Conservation (phyloP, 495 filamentous ascomycete species). For the Penicillium nucicola region DNA sequence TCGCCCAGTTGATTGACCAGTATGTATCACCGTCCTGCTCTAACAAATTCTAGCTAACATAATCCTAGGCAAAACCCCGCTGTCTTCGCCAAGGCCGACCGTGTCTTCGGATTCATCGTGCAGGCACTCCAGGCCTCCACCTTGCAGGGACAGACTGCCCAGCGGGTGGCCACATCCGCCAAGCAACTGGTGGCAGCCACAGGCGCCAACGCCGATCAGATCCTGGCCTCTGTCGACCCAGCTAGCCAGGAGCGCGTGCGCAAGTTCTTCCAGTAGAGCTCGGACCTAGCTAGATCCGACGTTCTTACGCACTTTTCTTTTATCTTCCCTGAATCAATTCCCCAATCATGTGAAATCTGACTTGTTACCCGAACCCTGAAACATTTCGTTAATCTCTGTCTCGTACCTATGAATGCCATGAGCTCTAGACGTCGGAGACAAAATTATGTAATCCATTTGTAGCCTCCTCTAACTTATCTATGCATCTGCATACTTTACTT, state of each 20-base stretch:
- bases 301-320: conserved; percentile 7
- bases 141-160: conserved; percentile 75
- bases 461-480: background rate
- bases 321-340: conserved; percentile 17
- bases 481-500: background rate
- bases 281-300: conserved; percentile 19
- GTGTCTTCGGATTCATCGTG: conserved; percentile 77
- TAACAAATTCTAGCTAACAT: conserved; percentile 12
- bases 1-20: conserved; percentile 90
- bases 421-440: conserved; percentile 2
- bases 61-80: conserved; percentile 75
- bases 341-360: conserved; percentile 27
- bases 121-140: conserved; percentile 89
- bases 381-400: conserved; percentile 20
- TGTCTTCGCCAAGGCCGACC: conserved; percentile 68
- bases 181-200: conserved; percentile 70
- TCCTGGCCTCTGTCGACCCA: conserved; percentile 66
- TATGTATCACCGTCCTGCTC: conserved; percentile 50
- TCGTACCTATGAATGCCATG: conserved; percentile 13
- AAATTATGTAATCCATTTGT: background rate
- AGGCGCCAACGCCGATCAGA: conserved; percentile 64
- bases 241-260: conserved; percentile 76
- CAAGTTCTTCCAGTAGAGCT: conserved; percentile 59
- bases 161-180: conserved; percentile 66
- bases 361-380: conserved; percentile 20